Percentiles rank a stretch among this genome's conserved stretches.
These are phyloP conservation scores for Theileria parva DNA, from an alignment of 169 alveolate genomes.

Conservation along the genomic window DNA sequence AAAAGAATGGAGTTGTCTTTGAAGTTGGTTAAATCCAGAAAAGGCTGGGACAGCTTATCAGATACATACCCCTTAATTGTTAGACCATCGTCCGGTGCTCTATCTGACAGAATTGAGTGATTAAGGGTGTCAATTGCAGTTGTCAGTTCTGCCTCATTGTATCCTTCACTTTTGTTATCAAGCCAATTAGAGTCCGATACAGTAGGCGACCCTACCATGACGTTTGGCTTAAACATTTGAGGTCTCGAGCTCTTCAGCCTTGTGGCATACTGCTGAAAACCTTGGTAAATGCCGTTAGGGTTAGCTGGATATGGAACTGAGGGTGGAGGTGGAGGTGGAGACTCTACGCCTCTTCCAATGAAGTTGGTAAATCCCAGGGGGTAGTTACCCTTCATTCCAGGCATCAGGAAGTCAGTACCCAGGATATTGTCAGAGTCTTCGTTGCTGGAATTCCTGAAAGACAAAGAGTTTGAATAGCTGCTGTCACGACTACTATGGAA, in stretches of 20 bases:
- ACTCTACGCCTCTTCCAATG: constrained; percentile 47
- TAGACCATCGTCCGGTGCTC: neutral
- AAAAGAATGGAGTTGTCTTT: neutral
- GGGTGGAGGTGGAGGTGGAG: constrained; percentile 66
- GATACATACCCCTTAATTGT: constrained; percentile 3
- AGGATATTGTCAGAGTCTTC: constrained; percentile 21
- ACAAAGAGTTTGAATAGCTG: neutral
- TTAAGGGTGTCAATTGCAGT: constrained; percentile 16
- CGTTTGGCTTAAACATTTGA: neutral
- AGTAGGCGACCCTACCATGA: constrained; percentile 1
- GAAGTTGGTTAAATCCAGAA: constrained; percentile 4
- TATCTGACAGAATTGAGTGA: constrained; percentile 9
- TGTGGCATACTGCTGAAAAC: constrained; percentile 3
- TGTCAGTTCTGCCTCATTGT: constrained; percentile 14
- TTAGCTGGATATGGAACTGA: constrained; percentile 29
- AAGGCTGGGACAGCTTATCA: constrained; percentile 8
- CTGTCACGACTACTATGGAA: constrained; percentile 5
- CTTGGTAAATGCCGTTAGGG: neutral
- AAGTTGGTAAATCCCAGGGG: constrained; percentile 64
- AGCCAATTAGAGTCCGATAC: constrained; percentile 12
- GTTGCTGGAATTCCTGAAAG: constrained; percentile 8
- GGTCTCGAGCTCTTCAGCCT: neutral
- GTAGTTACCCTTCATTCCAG: constrained; percentile 64
- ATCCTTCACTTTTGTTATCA: constrained; percentile 7
- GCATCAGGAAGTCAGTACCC: constrained; percentile 65